Percentiles rank a stretch among this genome's conserved stretches.
Evolutionary conservation across 2,329 filamentous ascomycete species (phyloP).

Genomic region (Cytospora leucostoma): DNA sequence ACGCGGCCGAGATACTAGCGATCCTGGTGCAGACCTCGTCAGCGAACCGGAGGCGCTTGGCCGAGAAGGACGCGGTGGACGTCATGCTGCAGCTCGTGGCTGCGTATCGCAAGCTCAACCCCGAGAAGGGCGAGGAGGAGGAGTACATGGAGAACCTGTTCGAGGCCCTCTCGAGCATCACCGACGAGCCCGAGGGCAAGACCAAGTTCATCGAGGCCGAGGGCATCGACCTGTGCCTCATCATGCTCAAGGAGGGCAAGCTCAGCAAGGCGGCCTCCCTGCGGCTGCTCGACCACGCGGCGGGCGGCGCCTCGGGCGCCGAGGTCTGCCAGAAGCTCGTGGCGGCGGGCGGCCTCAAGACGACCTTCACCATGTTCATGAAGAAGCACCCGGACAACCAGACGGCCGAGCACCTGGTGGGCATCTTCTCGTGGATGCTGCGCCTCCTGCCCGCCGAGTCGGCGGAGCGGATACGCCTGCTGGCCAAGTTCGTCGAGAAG

Average conservation of each 20-base stretch:
- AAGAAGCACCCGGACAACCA: slow-evolving; percentile 69
- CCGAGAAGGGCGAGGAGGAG: slow-evolving; percentile 84
- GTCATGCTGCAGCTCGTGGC: slow-evolving; percentile 79
- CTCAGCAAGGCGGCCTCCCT: slow-evolving; percentile 77
- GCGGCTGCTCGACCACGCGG: slow-evolving; percentile 81
- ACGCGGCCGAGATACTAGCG: slow-evolving; percentile 86
- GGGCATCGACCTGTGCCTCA: slow-evolving; percentile 84
- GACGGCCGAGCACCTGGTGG: slow-evolving; percentile 76
- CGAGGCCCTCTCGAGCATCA: slow-evolving; percentile 78
- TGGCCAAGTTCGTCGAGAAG: slow-evolving; percentile 95
- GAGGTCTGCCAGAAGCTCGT: slow-evolving; percentile 75
- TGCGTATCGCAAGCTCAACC: slow-evolving; percentile 82
- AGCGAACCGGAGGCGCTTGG: slow-evolving; percentile 64
- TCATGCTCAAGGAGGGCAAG: slow-evolving; percentile 90
- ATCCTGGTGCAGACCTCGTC: slow-evolving; percentile 79
- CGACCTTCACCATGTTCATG: slow-evolving; percentile 84
- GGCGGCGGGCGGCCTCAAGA: slow-evolving; percentile 81
- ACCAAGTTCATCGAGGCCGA: slow-evolving; percentile 83
- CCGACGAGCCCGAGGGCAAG: slow-evolving; percentile 75
- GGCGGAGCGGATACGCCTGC: slow-evolving; percentile 73
- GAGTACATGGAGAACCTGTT: slow-evolving; percentile 96
- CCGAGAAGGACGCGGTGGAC: slow-evolving; percentile 72
- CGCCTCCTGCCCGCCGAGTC: slow-evolving; percentile 77
- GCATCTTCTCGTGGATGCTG: slow-evolving; percentile 81
- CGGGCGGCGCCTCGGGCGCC: slow-evolving; percentile 52